Percentiles rank a stretch among this genome's conserved stretches.
Evolutionary conservation across 805 yeast genomes (phyloP).

Genomic region (Grigorovia humatica): DNA sequence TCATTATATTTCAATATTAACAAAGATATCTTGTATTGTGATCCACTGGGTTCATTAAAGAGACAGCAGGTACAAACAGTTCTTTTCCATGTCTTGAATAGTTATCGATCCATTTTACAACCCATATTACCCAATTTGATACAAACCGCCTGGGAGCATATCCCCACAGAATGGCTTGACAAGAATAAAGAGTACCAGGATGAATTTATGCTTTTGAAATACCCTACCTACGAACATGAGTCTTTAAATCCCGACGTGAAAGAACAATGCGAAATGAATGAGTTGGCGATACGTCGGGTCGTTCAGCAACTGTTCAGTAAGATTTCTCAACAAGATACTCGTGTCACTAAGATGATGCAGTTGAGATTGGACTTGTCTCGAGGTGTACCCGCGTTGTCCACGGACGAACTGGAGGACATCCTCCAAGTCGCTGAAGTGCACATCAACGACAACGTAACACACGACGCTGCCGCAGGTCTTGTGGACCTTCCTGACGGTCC

Average conservation of each 20-base stretch:
- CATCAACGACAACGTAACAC: slow-evolving; percentile 6
- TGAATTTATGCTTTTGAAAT: not conserved
- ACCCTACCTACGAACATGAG: not conserved
- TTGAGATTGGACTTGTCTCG: not conserved
- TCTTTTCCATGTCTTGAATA: slow-evolving; percentile 44
- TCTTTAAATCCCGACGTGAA: not conserved
- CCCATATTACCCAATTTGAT: slow-evolving; percentile 79
- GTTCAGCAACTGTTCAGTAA: not conserved
- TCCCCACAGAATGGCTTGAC: slow-evolving; percentile 29
- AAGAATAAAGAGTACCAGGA: not conserved
- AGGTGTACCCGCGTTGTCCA: not conserved
- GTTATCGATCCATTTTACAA: slow-evolving; percentile 56
- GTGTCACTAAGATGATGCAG: not conserved
- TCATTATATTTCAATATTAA: slow-evolving; percentile 77
- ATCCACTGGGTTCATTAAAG: slow-evolving; percentile 32
- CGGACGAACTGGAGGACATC: slow-evolving; percentile 40
- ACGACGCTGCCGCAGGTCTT: not conserved
- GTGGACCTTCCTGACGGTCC: not conserved
- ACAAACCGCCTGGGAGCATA: slow-evolving; percentile 77
- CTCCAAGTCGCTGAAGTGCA: slow-evolving; percentile 54
- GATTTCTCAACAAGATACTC: not conserved
- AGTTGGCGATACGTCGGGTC: not conserved
- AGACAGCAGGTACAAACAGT: slow-evolving; percentile 49
- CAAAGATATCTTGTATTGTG: slow-evolving; percentile 81
- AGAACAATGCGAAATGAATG: not conserved